A percentile compares a stretch with the other conserved stretches of the same genome.
These are phyloP conservation scores for Monilinia polystroma DNA, from an alignment of 2,329 filamentous ascomycete genomes.

Conservation along the genomic window DNA sequence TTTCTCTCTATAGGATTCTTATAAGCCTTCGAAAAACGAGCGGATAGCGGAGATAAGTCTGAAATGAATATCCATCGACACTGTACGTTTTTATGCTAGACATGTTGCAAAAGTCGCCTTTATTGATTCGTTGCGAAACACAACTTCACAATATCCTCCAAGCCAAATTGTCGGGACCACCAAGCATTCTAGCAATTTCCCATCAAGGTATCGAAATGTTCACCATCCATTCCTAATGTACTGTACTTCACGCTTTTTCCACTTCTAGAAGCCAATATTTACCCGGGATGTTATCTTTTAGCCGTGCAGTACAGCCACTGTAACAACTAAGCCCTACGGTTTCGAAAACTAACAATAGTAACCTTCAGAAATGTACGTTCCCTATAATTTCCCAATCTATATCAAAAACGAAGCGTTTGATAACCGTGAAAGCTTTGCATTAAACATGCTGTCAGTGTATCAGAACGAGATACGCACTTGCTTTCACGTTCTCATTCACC, in stretches of 20 bases:
- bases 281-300: neutral
- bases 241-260: neutral
- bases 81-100: neutral
- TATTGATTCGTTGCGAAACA: neutral
- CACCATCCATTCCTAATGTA: neutral
- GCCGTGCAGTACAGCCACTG: neutral
- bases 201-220: neutral
- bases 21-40: neutral
- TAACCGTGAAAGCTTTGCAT: neutral
- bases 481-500: neutral
- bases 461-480: neutral
- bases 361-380: neutral
- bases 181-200: neutral
- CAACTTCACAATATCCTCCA: neutral
- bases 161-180: neutral
- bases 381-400: neutral
- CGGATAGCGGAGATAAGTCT: neutral
- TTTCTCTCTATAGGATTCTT: neutral
- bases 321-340: constrained; percentile 4
- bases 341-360: neutral
- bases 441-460: neutral
- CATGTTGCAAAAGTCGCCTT: neutral
- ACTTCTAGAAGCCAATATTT: neutral
- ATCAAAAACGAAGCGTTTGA: neutral
- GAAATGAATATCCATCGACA: neutral